Evolutionary conservation across 2,329 filamentous ascomycete species (phyloP).

Genomic region (Fusarium paranaense): DNA sequence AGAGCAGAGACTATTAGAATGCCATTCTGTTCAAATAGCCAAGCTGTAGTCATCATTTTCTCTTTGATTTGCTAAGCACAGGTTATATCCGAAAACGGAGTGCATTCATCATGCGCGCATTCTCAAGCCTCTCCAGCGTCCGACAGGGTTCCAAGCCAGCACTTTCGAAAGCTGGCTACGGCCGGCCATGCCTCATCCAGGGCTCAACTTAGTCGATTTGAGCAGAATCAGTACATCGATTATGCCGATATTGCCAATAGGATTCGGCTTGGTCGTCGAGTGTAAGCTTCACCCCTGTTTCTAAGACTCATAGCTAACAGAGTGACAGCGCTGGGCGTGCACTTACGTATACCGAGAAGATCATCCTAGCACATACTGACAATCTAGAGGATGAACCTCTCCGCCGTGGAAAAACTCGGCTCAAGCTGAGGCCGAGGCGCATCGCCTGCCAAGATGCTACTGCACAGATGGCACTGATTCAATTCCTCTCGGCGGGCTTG

Average conservation of each 20-base stretch:
- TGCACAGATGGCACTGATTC: not conserved
- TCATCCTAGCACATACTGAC: not conserved
- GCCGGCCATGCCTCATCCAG: not conserved
- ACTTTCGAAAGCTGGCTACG: not conserved
- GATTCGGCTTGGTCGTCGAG: not conserved
- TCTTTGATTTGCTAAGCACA: not conserved
- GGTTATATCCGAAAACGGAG: not conserved
- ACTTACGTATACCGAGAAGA: not conserved
- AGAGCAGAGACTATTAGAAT: not conserved
- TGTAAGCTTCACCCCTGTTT: not conserved
- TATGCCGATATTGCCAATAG: not conserved
- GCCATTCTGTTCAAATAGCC: not conserved
- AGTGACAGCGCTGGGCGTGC: not conserved
- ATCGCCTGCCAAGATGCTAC: conserved; percentile 4
- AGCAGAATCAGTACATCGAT: not conserved
- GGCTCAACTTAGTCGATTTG: not conserved
- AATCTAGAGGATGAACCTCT: not conserved
- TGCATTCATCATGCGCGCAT: not conserved
- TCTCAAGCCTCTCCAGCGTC: not conserved
- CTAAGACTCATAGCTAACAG: not conserved
- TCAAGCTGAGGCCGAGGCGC: not conserved
- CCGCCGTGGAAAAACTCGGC: not conserved
- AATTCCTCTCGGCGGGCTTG: not conserved
- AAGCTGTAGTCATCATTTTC: not conserved
- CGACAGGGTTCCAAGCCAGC: not conserved